Base-by-base conservation (phyloP, 169 alveolate species). In the Cryptosporidium parvum region DNA sequence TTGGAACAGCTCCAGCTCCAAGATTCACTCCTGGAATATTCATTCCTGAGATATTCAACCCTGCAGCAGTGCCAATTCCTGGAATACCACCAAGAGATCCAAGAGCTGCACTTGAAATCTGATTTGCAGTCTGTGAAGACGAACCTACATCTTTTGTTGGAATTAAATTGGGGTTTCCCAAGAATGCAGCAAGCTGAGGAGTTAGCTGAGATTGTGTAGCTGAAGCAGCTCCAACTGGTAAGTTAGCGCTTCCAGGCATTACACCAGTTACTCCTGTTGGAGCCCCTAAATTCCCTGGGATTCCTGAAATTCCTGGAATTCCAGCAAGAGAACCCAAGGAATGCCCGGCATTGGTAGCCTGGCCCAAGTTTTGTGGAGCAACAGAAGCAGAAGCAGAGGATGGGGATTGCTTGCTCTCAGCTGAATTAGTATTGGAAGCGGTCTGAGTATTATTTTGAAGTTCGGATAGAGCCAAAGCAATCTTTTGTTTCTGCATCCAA, bases 401-500 rank as follows among this genome's bases (percentile, higher is more conserved):
- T 29, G 52, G 9, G 4, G 85, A 44, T 12, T 31, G 2, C 1
- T 45, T 70, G 33, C 8, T 37, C 10, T 51, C 33, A 51, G 18
- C 21, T 16, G 53, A 21, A 39, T 39, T 69, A 42, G 10, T 8
- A 29, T 45, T 42, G 7, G 61, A 21, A 5, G 23, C 37, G 6
- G 42, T 5, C 61, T 72, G 67, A 31, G 52, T 4, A 31, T 62
- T 44, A 23, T 65, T 44, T 29, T 80, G 89, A 31, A 80, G 69
- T 21, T 80, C 69, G 9, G 89, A 80, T 18, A 80, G 80, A 61
- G 89, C 89, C 23, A 80, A n/a, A 12, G 89, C 89, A 16, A 80
- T 80, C 29, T 51, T 37, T 42, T 80, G 89, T 21, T 65, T 80
- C 26, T 80, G 89, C 73, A 80, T 80, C 89, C 89, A 80, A 29